A percentile compares a stretch with the other conserved stretches of the same genome.
Conservation (phyloP, 352 stramenopile species). For the Globisporangium paddicum region DNA sequence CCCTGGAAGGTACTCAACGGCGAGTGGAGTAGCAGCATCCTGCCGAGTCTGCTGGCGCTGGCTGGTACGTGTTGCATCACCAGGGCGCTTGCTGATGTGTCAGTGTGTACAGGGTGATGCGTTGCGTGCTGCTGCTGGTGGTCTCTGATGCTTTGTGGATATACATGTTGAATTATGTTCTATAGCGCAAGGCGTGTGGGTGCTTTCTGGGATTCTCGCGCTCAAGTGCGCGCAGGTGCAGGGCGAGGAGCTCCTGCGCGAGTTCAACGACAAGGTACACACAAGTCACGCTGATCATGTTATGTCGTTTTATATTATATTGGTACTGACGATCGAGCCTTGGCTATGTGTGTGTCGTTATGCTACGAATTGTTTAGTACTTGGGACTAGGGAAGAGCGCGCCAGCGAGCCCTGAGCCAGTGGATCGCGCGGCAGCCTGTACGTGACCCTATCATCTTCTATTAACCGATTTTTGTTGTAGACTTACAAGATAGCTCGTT, state of each 20-base stretch:
- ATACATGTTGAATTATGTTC: background rate
- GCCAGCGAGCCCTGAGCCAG: slow-evolving; percentile 4
- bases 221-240: slow-evolving; percentile 67
- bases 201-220: slow-evolving; percentile 49
- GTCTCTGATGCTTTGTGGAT: background rate
- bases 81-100: background rate
- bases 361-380: slow-evolving; percentile 20
- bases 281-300: background rate
- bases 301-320: background rate
- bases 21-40: slow-evolving; percentile 56
- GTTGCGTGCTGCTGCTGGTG: background rate
- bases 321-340: background rate
- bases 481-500: background rate
- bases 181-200: slow-evolving; percentile 44
- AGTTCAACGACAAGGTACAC: slow-evolving; percentile 51
- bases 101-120: background rate
- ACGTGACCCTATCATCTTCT: slow-evolving; percentile 8
- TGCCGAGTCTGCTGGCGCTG: slow-evolving; percentile 54
- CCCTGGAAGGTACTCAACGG: slow-evolving; percentile 69
- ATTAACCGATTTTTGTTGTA: background rate
- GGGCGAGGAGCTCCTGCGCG: slow-evolving; percentile 46
- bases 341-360: background rate
- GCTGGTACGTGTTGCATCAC: slow-evolving; percentile 25
- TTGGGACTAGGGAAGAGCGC: slow-evolving; percentile 14
- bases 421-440: slow-evolving; percentile 35